Conservation (phyloP, 805 yeast species). For the Ogataea corticis region DNA sequence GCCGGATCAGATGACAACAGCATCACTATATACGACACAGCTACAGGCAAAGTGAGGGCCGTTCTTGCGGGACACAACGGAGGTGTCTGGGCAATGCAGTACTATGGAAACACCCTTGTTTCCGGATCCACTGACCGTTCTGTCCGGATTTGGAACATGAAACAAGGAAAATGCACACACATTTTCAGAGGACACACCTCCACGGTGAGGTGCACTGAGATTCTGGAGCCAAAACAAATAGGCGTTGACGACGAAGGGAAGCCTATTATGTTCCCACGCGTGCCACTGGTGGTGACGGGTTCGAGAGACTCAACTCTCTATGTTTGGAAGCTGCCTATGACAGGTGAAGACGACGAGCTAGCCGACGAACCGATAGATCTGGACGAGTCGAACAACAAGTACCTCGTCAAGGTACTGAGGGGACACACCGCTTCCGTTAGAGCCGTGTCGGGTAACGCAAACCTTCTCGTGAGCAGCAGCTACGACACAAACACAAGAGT, state of each 20-base stretch:
- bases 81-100: slow-evolving; percentile 98
- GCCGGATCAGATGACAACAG: slow-evolving; percentile 90
- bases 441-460: slow-evolving; percentile 83
- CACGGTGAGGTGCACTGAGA: slow-evolving; percentile 89
- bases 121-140: slow-evolving; percentile 95
- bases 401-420: slow-evolving; percentile 61
- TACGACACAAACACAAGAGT: slow-evolving; percentile 89
- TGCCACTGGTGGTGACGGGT: slow-evolving; percentile 77
- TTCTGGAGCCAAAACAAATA: slow-evolving; percentile 64
- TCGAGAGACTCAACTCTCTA: slow-evolving; percentile 83
- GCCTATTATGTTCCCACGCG: slow-evolving; percentile 55
- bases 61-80: slow-evolving; percentile 89
- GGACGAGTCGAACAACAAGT: slow-evolving; percentile 54
- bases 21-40: slow-evolving; percentile 78
- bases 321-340: slow-evolving; percentile 72
- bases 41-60: slow-evolving; percentile 61
- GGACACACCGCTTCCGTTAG: slow-evolving; percentile 85
- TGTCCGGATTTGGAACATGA: slow-evolving; percentile 90
- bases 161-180: slow-evolving; percentile 84
- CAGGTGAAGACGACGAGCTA: slow-evolving; percentile 35
- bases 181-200: slow-evolving; percentile 90
- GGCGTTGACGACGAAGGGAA: slow-evolving; percentile 62
- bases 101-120: slow-evolving; percentile 77
- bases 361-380: slow-evolving; percentile 40
- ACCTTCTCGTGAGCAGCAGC: slow-evolving; percentile 82